A percentile compares a stretch with the other conserved stretches of the same genome.
Evolutionary conservation across 2,329 filamentous ascomycete genomes (phyloP).

Genomic region (Penicillium sp.): DNA sequence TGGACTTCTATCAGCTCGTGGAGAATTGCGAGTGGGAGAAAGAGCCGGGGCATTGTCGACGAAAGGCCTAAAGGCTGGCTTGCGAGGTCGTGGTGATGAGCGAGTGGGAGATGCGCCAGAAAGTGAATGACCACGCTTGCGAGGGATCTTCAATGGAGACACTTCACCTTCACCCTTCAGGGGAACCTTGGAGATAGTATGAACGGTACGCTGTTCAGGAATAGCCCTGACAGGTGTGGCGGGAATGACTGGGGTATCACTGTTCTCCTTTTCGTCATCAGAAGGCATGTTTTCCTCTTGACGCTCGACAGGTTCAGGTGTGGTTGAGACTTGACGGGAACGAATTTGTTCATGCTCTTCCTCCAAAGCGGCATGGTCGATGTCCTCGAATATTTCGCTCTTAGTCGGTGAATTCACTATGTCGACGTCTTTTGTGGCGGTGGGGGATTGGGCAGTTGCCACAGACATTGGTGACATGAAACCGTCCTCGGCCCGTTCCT

Average conservation of each 20-base stretch:
- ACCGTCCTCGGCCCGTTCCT: slow-evolving; percentile 9
- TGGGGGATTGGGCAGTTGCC: slow-evolving; percentile 8
- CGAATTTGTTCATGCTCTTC: slow-evolving; percentile 7
- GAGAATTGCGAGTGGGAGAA: slow-evolving; percentile 35
- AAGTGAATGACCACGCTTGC: slow-evolving; percentile 57
- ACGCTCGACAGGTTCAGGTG: slow-evolving; percentile 5
- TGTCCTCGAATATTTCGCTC: slow-evolving; percentile 31
- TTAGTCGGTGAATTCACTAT: slow-evolving; percentile 13
- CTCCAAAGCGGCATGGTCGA: slow-evolving; percentile 4
- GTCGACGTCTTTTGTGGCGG: slow-evolving; percentile 12
- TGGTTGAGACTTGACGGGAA: slow-evolving; percentile 2
- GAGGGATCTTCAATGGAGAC: slow-evolving; percentile 50
- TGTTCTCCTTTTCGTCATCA: slow-evolving; percentile 37
- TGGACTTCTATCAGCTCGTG: slow-evolving; percentile 22
- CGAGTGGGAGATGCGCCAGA: slow-evolving; percentile 49
- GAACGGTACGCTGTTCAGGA: slow-evolving; percentile 59
- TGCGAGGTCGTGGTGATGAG: slow-evolving; percentile 35
- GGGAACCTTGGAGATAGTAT: slow-evolving; percentile 78
- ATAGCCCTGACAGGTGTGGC: slow-evolving; percentile 60
- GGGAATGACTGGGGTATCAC: slow-evolving; percentile 31
- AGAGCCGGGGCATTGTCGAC: slow-evolving; percentile 26
- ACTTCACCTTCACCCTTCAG: slow-evolving; percentile 67
- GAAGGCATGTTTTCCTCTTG: slow-evolving; percentile 15
- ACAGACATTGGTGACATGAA: slow-evolving; percentile 20
- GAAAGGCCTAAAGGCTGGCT: slow-evolving; percentile 25